Conservation (phyloP, 2,329 filamentous ascomycete species). For the Achaetomium macrosporum region DNA sequence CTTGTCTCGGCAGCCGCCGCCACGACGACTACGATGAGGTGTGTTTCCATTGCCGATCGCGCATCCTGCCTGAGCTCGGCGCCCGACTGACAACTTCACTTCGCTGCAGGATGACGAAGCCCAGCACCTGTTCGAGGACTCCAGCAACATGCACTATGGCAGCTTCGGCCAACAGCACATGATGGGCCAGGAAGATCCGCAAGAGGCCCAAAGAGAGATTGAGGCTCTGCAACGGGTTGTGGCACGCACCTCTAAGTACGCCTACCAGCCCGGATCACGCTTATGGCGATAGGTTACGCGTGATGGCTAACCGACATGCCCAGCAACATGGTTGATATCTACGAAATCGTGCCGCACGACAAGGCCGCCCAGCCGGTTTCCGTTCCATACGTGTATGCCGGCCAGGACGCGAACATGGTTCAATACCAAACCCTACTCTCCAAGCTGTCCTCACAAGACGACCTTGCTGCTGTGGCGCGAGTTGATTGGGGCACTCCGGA, state of each 20-base stretch:
- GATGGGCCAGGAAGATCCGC: conserved; percentile 51
- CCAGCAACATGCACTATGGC: conserved; percentile 54
- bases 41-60: conserved; percentile 16
- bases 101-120: conserved; percentile 49
- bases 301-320: conserved; percentile 24
- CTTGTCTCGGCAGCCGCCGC: conserved; percentile 50
- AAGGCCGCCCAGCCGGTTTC: conserved; percentile 31
- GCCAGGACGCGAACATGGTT: conserved; percentile 50
- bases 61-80: background rate
- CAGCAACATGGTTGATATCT: conserved; percentile 63
- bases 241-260: conserved; percentile 58
- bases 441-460: conserved; percentile 47
- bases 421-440: conserved; percentile 58
- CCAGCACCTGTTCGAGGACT: conserved; percentile 56
- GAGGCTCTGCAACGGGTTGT: conserved; percentile 60
- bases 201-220: conserved; percentile 58
- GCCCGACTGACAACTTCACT: background rate
- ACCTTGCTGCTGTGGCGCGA: conserved; percentile 39
- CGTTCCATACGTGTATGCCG: conserved; percentile 38
- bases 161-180: conserved; percentile 55
- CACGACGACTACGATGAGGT: conserved; percentile 53
- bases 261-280: background rate
- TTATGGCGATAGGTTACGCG: conserved; percentile 1
- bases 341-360: conserved; percentile 55
- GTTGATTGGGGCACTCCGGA: conserved; percentile 51